Conservation (phyloP, 192 early-diverging fungal species). For the Linnemannia elongata region DNA sequence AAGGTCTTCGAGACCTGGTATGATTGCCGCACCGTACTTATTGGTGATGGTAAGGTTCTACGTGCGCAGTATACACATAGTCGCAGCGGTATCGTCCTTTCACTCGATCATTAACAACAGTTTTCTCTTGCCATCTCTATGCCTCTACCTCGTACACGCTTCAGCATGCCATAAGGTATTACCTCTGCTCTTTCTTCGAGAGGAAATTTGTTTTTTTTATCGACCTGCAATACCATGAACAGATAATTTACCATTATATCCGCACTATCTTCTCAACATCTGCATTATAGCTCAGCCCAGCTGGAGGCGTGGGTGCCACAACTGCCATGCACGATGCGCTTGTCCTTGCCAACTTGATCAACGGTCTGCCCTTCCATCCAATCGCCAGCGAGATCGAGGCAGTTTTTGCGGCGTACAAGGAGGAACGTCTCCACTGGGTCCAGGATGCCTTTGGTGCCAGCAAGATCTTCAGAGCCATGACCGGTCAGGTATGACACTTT, state of each 20-base stretch:
- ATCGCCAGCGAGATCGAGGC: not conserved
- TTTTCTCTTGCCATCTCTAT: not conserved
- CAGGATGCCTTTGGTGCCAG: not conserved
- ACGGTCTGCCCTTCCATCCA: not conserved
- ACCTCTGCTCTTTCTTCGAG: too few species aligned
- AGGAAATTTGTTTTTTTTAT: too few species aligned
- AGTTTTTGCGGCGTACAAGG: conserved; percentile 20
- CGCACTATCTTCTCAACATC: too few species aligned
- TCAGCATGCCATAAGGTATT: not conserved
- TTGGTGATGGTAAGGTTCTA: conserved; percentile 33
- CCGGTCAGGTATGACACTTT: too few species aligned
- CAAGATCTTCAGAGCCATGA: not conserved
- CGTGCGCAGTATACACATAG: too few species aligned
- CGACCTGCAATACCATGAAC: too few species aligned
- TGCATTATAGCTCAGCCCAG: too few species aligned
- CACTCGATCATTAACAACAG: too few species aligned
- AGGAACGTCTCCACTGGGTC: conserved; percentile 6
- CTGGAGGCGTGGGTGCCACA: not conserved
- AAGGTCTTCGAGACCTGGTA: conserved; percentile 48
- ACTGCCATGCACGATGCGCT: conserved; percentile 36
- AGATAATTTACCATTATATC: too few species aligned
- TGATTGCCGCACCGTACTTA: conserved; percentile 12
- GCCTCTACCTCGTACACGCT: not conserved
- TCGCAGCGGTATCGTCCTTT: too few species aligned
- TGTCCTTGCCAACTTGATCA: conserved; percentile 27